phyloP scores from a whole-genome alignment of 1,139 yeast species.

The Magnusiomyces ingens region DNA sequence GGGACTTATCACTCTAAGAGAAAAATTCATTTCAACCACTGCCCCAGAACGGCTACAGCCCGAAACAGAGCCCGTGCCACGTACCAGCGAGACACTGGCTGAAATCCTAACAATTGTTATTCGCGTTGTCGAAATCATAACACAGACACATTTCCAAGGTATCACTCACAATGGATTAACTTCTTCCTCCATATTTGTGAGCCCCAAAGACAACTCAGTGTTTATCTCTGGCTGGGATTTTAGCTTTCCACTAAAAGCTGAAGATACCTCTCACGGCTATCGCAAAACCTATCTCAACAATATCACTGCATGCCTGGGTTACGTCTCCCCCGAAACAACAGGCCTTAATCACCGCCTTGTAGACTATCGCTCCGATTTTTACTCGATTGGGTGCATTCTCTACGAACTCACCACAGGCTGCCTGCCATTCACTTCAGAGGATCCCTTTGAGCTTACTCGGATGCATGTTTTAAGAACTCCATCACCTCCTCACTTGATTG shows the following conservation, averaged over 20 bases:
- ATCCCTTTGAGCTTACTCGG: constrained; percentile 38
- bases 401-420: constrained; percentile 45
- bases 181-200: constrained; percentile 35
- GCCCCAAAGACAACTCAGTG: constrained; percentile 31
- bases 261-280: constrained; percentile 37
- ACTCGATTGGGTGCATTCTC: constrained; percentile 45
- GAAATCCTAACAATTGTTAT: constrained; percentile 36
- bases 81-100: constrained; percentile 22
- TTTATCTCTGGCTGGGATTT: constrained; percentile 48
- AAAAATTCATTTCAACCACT: constrained; percentile 19
- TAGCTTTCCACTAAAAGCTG: constrained; percentile 40
- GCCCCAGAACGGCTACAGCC: constrained; percentile 1
- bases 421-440: constrained; percentile 42
- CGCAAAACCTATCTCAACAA: constrained; percentile 27
- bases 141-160: constrained; percentile 39
- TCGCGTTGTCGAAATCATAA: constrained; percentile 35
- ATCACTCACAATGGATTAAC: constrained; percentile 48
- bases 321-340: constrained; percentile 48
- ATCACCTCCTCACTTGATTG: constrained; percentile 36
- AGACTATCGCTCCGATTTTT: constrained; percentile 47
- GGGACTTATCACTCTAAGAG: constrained; percentile 22
- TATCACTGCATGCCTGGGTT: constrained; percentile 41
- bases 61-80: constrained; percentile 4
- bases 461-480: constrained; percentile 43
- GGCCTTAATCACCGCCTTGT: constrained; percentile 40